Base-by-base conservation (phyloP, 352 stramenopile genomes). In the Globisporangium cystogenes region DNA sequence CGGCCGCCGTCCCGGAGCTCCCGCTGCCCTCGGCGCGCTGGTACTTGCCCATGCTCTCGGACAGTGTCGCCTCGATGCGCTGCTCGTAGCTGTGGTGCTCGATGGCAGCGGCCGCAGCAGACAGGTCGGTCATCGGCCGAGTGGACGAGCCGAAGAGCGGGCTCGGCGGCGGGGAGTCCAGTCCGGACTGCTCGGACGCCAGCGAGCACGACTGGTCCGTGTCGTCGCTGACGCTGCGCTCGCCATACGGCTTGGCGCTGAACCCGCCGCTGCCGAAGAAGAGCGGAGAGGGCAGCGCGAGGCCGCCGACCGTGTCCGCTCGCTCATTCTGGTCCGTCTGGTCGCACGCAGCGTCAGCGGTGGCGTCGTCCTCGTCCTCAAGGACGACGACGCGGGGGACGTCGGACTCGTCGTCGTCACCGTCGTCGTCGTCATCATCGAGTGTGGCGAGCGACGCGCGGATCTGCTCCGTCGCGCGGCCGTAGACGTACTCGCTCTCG, bases 161-260 rank as follows among this genome's bases (percentile, higher is more conserved):
- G 26, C 54, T 57, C 48, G 55, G 70, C 24, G 61, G 60, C 26
- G 61, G 64, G 3, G 64, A 70, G 7, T 81, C 76, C 20, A 44
- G 39, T 26, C 46, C 64, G 48, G 55, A 68, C 48, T 75, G 69
- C 41, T 89, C 78, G 10, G 74, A 86, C 33, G 66, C 64, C 26
- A 87, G 71, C 23, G 79, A 87, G 26, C 80, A 67, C 37, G 79
- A 90, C 42, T 75, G 61, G 29, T 90, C 79, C n/a, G 76, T 87
- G 49, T 74, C 72, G 61, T 86, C 76, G 53, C 74, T 86, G 35
- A 74, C 40, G 26, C 70, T 86, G 37, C 59, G 64, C 33, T 39
- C 33, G 20, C 70, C 57, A 40, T 61, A 73, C 6, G 54, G 29
- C 37, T 67, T 69, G 14, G 58, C 62, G 7, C 44, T 27, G 24